Evolutionary conservation across 75 land plant species (phyloP).

Genomic region (Picea glauca): DNA sequence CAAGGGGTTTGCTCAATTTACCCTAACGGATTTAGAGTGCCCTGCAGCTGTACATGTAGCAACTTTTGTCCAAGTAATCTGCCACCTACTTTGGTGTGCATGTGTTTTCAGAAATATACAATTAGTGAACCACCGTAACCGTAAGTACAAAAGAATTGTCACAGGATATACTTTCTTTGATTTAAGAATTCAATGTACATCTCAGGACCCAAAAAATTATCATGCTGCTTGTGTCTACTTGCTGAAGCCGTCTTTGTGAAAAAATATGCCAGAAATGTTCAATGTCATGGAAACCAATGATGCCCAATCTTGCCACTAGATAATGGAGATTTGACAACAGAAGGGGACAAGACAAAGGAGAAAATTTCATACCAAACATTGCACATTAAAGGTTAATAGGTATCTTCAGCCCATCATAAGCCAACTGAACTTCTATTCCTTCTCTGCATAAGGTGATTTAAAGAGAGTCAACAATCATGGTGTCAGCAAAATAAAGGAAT

Average conservation of each 20-base stretch:
- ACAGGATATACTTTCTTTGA: not conserved
- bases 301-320: too few relatives aligned
- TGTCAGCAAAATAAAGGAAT: not conserved
- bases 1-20: too few relatives aligned
- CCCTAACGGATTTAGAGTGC: too few relatives aligned
- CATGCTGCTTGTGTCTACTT: not conserved
- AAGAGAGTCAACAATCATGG: conserved; percentile 2
- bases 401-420: conserved; percentile 81
- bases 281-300: not conserved
- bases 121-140: not conserved
- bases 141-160: not conserved
- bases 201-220: not conserved
- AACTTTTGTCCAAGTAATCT: too few relatives aligned
- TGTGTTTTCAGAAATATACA: not conserved
- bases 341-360: not conserved
- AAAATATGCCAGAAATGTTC: not conserved
- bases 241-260: not conserved
- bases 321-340: not conserved
- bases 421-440: conserved; percentile 96
- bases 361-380: not conserved
- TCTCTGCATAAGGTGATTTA: conserved; percentile 47
- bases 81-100: not conserved
- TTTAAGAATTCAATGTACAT: not conserved
- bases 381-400: conserved; percentile 54
- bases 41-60: too few relatives aligned